Evolutionary conservation across 2,329 filamentous ascomycete species (phyloP), one percentile per base, ranked within the genome.

Genomic region (Lachnellula arida): DNA sequence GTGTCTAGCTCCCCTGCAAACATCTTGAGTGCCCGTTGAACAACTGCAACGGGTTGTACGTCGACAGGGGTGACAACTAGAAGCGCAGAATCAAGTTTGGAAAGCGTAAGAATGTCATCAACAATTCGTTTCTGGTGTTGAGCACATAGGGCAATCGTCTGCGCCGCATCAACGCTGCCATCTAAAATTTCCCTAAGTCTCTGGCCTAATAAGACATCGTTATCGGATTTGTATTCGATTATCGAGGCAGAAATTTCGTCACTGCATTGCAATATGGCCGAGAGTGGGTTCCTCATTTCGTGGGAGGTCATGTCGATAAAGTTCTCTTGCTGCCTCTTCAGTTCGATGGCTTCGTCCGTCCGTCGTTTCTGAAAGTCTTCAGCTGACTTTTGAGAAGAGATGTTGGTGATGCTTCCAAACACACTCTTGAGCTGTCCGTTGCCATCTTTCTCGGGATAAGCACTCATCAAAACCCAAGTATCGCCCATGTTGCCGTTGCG

Each of bases 331-430:
- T 88, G 84, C 23, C 83, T 78, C 70, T 94, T 94, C 58, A 91
- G 78, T 68, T 93, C 87, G 2, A 92, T 82, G 0, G 89, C 91
- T 68, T 94, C 89, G 65, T 92, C 83, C 66, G 89, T 87, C 56
- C 89, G 84, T 46, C 85, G 80, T 64, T 82, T 89, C 70, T 95
- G 89, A 35, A 91, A 84, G 47, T 86, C 85, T 70, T 95, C 90
- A 1, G 90, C 89, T 78, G 86, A 87, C 70, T 95, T 96, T 68
- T 94, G 89, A 53, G 88, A 82, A 17, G 87, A 91, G 61, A 96
- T 95, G 66, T 95, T 89, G 0, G 89, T 93, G 51, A 95, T 86
- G 66, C 85, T 88, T 51, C 88, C 88, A 63, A 92, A 91, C 2
- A 91, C 86, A 59, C 85, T 84, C 73, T 89, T 89, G 51, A 91